Base-by-base conservation (phyloP, 192 early-diverging fungal genomes). In the Endogone sp. region DNA sequence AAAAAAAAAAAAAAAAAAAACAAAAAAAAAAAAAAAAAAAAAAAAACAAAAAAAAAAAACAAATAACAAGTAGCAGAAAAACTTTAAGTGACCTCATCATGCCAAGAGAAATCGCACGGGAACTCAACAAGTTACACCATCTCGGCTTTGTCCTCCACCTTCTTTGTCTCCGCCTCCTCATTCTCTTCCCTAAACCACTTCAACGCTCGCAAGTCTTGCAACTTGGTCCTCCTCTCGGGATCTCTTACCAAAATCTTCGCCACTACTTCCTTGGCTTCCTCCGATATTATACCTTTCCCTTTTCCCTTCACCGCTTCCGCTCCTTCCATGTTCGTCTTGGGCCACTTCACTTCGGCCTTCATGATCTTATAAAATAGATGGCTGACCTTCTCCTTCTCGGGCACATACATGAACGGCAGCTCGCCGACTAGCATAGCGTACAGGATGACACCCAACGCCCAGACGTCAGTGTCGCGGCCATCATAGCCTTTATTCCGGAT, bases 381-480 rank as follows among this genome's bases (percentile, higher is more conserved):
- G 23, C 74, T 77, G 49, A 76, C 76, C 25, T 62, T 70, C 68
- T 83, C 81, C 75, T 77, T 71, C 26, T 74, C 82, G 3, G 77
- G 72, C 31, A 87, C 84, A 72, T 88, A 88, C 63, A 84, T 83
- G 69, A 95, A 95, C 0, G 94, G 94, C 26, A 95, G 70, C 58
- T 83, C 80, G 3, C 89, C 93, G 3, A 89, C 84, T 20, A 95
- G 65, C 57, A 95, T 70, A 23, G 89, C 85, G 70, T 89, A 95
- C 21, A 95, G 78, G 4, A 95, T 83, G 21, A 90, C 86, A 25
- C 92, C 94, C 2, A 93, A 67, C 4, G 91, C 81, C 94, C 94
- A 96, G 24, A 93, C 77, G 73, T 96, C 94, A 2, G 87, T 87
- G 55, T 82, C 64, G 16, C 86, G 74, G 9, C 88, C 90, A 68